Base-by-base conservation (phyloP, 352 stramenopile genomes). In the Globisporangium apiculatum region DNA sequence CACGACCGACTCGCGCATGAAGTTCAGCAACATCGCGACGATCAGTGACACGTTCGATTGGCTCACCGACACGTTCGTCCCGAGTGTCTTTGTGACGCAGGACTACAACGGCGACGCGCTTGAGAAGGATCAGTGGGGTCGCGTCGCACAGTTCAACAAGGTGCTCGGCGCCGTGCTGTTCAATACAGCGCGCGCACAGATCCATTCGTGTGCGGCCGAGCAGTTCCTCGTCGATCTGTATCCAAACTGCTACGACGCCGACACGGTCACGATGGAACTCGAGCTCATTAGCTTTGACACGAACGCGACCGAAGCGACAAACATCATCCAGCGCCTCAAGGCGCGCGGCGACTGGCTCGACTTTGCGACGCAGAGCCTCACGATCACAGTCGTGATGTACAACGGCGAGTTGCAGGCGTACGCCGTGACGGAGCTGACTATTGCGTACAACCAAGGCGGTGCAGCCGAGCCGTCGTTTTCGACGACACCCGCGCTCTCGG, bases 351-450 rank as follows among this genome's bases (percentile, higher is more conserved):
- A 57, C 3, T 86, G 75, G 73, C 61, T 83, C 51, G 62, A 75
- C 53, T 69, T 70, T 50, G 68, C 69, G 5, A 72, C 65, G 1
- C 54, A 76, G 12, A 55, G 71, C 46, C 75, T 86, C 7, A 5
- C 68, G 37, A 64, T 82, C 49, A 83, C 66, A 3, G 55, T 83
- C 43, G 68, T 82, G 38, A 76, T 65, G 5, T 86, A 82, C 69
- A 82, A 86, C 35, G 73, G 75, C 35, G 75, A 86, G 48, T 42
- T 86, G 6, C 58, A 83, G 18, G 63, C 61, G 1, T 81, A 80
- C 35, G 69, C 66, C 0, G 65, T 79, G 45, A 82, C 71, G 4
- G 48, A 77, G 47, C 66, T 83, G 48, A 52, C 50, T 24, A 17
- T 86, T 15, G 42, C 58, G 7, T 75, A 83, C 51, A 49, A 67